These are phyloP conservation scores for Apiospora aurea DNA, from an alignment of 2,329 filamentous ascomycete species.

Conservation along the genomic window DNA sequence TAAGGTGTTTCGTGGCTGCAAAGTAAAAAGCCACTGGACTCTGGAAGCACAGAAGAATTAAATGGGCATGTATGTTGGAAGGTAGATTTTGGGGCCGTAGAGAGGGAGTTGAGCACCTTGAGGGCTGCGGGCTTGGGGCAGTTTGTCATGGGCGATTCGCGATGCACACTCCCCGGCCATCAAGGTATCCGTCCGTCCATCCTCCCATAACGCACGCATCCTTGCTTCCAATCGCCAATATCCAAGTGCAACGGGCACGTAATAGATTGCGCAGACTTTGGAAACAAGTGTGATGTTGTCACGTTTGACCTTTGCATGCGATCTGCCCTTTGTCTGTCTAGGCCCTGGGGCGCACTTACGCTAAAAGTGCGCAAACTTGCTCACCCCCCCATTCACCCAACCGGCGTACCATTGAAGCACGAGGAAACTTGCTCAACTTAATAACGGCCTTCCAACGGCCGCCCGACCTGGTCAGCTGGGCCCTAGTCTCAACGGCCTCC, in stretches of 20 bases:
- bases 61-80: background rate
- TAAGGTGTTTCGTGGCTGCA: background rate
- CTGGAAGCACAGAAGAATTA: background rate
- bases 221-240: background rate
- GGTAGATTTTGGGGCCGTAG: background rate
- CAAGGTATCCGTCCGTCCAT: conserved; percentile 1
- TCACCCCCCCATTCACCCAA: conserved; percentile 32
- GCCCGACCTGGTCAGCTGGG: background rate
- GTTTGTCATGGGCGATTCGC: background rate
- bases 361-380: conserved; percentile 41
- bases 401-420: background rate
- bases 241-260: background rate
- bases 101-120: conserved; percentile 7
- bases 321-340: conserved; percentile 11
- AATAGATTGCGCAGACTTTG: background rate
- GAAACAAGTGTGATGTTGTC: background rate
- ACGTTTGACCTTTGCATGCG: conserved; percentile 1
- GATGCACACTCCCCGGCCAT: conserved; percentile 7
- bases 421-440: conserved; percentile 23
- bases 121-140: background rate
- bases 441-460: background rate
- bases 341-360: conserved; percentile 27
- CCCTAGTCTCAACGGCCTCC: background rate
- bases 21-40: background rate
- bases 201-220: background rate